Evolutionary conservation across 352 stramenopile genomes (phyloP).

Genomic region (Discostella stelligera): DNA sequence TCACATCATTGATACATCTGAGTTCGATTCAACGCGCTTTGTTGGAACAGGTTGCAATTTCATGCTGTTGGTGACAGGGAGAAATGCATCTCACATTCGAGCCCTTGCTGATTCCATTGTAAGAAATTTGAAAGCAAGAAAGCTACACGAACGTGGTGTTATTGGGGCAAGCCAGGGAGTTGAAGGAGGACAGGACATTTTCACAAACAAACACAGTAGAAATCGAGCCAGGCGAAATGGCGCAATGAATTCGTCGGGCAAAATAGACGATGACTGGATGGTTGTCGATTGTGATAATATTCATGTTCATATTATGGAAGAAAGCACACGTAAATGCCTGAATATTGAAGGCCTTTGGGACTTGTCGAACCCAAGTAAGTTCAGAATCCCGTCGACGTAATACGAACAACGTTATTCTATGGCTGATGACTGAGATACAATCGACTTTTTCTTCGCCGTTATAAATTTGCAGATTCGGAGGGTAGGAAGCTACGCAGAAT

Average conservation of each 20-base stretch:
- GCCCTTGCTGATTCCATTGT: slow-evolving; percentile 61
- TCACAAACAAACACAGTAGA: slow-evolving; percentile 31
- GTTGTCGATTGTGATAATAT: slow-evolving; percentile 78
- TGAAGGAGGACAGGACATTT: slow-evolving; percentile 46
- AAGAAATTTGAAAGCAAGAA: slow-evolving; percentile 62
- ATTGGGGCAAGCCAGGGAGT: slow-evolving; percentile 52
- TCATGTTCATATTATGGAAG: slow-evolving; percentile 73
- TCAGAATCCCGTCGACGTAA: not conserved
- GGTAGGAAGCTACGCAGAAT: slow-evolving; percentile 55
- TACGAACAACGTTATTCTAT: not conserved
- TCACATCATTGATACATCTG: slow-evolving; percentile 33
- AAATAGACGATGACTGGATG: slow-evolving; percentile 64
- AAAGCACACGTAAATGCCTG: slow-evolving; percentile 49
- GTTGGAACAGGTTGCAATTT: slow-evolving; percentile 32
- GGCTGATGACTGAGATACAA: not conserved
- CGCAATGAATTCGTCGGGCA: slow-evolving; percentile 20
- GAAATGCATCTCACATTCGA: slow-evolving; percentile 46
- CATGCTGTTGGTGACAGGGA: slow-evolving; percentile 53
- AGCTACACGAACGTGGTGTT: slow-evolving; percentile 64
- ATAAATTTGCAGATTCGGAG: slow-evolving; percentile 5
- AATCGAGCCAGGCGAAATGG: slow-evolving; percentile 33
- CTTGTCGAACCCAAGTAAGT: slow-evolving; percentile 34
- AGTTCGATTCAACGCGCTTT: slow-evolving; percentile 33
- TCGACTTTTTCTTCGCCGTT: not conserved
- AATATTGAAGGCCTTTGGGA: slow-evolving; percentile 78